Percentiles rank a stretch among this genome's conserved stretches.
Conservation (phyloP, 1,284 basidiomycete genomes). For the Dichomitus squalens region DNA sequence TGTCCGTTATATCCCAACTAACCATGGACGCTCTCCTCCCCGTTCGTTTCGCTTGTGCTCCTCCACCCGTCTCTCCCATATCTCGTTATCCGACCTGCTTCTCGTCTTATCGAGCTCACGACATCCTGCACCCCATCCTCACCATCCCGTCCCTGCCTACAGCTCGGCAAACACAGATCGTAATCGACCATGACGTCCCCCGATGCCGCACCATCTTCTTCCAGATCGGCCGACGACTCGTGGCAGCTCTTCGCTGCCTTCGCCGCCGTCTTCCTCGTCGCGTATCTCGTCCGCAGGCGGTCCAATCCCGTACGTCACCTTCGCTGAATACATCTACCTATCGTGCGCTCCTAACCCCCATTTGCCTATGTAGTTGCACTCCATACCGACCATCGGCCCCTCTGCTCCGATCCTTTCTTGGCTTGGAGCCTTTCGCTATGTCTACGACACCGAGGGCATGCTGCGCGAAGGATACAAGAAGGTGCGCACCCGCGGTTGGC, state of each 20-base stretch:
- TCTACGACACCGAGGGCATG: slow-evolving; percentile 27
- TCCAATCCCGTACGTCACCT: slow-evolving; percentile 15
- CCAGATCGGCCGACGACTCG: not conserved
- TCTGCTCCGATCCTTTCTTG: slow-evolving; percentile 34
- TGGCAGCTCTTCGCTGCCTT: slow-evolving; percentile 15
- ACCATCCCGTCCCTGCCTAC: not conserved
- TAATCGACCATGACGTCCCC: not conserved
- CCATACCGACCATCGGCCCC: slow-evolving; percentile 35
- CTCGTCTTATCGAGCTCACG: not conserved
- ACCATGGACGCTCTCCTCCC: too few relatives aligned
- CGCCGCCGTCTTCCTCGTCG: slow-evolving; percentile 5
- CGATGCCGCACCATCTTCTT: not conserved
- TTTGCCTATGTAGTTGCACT: slow-evolving; percentile 11
- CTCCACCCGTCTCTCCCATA: too few relatives aligned
- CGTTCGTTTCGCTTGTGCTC: too few relatives aligned
- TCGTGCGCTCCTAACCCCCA: too few relatives aligned
- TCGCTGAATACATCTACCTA: not conserved
- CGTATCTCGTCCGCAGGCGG: slow-evolving; percentile 8
- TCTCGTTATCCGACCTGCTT: too few relatives aligned
- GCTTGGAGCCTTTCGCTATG: slow-evolving; percentile 28
- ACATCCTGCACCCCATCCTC: not conserved
- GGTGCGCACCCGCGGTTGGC: slow-evolving; percentile 16
- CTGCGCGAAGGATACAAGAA: slow-evolving; percentile 36
- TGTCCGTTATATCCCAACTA: too few relatives aligned
- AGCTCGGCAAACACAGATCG: not conserved